Percentiles rank a stretch among this genome's conserved stretches.
These are phyloP conservation scores for Raphanus raphanistrum DNA, from an alignment of 345 rosid genomes.

Conservation along the genomic window DNA sequence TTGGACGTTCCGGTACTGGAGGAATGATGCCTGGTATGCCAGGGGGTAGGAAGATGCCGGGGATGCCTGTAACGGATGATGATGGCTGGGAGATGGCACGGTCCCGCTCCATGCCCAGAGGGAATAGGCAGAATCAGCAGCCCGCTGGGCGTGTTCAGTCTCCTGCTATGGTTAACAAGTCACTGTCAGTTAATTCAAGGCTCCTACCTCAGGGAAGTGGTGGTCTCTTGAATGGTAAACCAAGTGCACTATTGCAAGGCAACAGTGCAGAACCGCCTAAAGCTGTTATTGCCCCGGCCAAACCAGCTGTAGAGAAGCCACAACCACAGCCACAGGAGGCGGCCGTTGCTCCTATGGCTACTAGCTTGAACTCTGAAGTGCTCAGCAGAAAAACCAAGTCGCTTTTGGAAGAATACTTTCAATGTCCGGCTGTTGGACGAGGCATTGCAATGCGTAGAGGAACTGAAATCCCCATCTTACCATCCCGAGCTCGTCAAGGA, in stretches of 20 bases:
- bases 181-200: slow-evolving; percentile 56
- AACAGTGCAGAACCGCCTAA: slow-evolving; percentile 34
- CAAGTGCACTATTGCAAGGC: slow-evolving; percentile 84
- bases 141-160: slow-evolving; percentile 53
- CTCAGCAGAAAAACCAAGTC: slow-evolving; percentile 65
- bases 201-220: slow-evolving; percentile 74
- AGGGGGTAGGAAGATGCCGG: slow-evolving; percentile 83
- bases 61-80: slow-evolving; percentile 65
- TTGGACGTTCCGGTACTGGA: slow-evolving; percentile 60
- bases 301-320: slow-evolving; percentile 24
- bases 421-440: slow-evolving; percentile 55
- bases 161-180: slow-evolving; percentile 42
- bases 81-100: slow-evolving; percentile 80
- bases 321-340: slow-evolving; percentile 3
- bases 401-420: slow-evolving; percentile 79
- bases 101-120: slow-evolving; percentile 72
- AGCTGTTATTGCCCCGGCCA: slow-evolving; percentile 33
- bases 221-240: slow-evolving; percentile 54
- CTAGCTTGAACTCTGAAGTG: slow-evolving; percentile 44
- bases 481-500: slow-evolving; percentile 81
- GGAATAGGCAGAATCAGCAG: slow-evolving; percentile 48
- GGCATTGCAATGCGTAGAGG: slow-evolving; percentile 75
- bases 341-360: slow-evolving; percentile 37
- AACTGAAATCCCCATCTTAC: slow-evolving; percentile 62
- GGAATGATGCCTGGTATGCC: slow-evolving; percentile 80